Percentiles rank a stretch among this genome's conserved stretches.
Evolutionary conservation across 495 filamentous ascomycete species (phyloP).

Genomic region (Niebla homalea): DNA sequence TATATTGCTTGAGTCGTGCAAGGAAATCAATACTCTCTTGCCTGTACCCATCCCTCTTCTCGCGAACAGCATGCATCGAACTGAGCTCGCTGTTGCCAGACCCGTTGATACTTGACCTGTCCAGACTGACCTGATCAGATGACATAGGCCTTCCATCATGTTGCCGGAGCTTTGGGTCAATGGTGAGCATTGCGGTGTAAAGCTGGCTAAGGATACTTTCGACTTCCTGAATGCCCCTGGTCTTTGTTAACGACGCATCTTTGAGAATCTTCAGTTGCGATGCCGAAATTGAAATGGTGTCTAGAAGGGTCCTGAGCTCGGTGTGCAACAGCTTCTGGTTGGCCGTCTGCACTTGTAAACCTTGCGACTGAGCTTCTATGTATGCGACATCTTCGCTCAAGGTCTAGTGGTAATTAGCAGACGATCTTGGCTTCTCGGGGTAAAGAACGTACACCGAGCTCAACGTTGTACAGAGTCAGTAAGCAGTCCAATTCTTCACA

Average conservation of each 20-base stretch:
- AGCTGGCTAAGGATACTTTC: constrained; percentile 66
- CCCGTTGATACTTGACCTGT: constrained; percentile 41
- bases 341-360: constrained; percentile 88
- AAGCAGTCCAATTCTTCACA: constrained; percentile 92
- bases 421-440: not conserved
- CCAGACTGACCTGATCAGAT: constrained; percentile 33
- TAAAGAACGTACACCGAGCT: constrained; percentile 61
- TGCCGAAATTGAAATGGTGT: constrained; percentile 74
- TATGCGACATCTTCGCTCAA: constrained; percentile 90
- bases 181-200: constrained; percentile 89
- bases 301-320: constrained; percentile 67
- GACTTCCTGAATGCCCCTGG: constrained; percentile 56
- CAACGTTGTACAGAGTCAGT: constrained; percentile 84
- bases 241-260: constrained; percentile 57
- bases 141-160: constrained; percentile 28
- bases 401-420: constrained; percentile 48
- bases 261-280: constrained; percentile 59
- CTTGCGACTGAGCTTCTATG: constrained; percentile 93
- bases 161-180: constrained; percentile 63
- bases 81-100: constrained; percentile 70
- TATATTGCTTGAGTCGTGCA: constrained; percentile 61
- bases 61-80: constrained; percentile 82
- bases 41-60: constrained; percentile 81
- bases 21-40: constrained; percentile 59
- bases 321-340: constrained; percentile 90